A percentile compares a stretch with the other conserved stretches of the same genome.
These are phyloP conservation scores for Leishmania gerbilli DNA, from an alignment of 208 protist species.

Conservation along the genomic window DNA sequence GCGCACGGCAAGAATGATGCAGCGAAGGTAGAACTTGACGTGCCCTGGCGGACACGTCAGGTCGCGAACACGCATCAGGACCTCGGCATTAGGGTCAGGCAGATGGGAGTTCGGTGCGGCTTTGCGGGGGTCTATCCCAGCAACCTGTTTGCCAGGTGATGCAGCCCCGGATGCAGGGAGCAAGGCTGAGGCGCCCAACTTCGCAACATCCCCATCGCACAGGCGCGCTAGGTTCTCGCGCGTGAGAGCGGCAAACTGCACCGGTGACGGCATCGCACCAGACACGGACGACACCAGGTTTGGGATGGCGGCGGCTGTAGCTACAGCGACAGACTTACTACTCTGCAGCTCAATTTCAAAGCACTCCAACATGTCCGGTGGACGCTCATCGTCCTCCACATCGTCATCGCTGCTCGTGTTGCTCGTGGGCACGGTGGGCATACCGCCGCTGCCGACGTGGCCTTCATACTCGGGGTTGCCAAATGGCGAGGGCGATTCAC, in stretches of 20 bases:
- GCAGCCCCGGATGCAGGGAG: not conserved
- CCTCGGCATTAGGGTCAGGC: slow-evolving; percentile 9
- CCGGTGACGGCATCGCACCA: not conserved
- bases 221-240: slow-evolving; percentile 32
- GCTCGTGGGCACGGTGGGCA: not conserved
- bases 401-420: slow-evolving; percentile 8
- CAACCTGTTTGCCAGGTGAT: not conserved
- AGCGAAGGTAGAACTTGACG: slow-evolving; percentile 67
- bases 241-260: slow-evolving; percentile 25
- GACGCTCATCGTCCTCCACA: slow-evolving; percentile 25
- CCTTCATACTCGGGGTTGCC: not conserved
- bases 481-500: slow-evolving; percentile 8
- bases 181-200: not conserved
- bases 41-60: slow-evolving; percentile 63
- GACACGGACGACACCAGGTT: not conserved
- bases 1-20: slow-evolving; percentile 64
- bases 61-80: slow-evolving; percentile 42
- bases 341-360: slow-evolving; percentile 56
- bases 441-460: not conserved
- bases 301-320: not conserved
- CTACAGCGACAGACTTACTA: slow-evolving; percentile 6
- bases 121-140: not conserved
- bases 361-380: slow-evolving; percentile 28
- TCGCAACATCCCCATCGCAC: slow-evolving; percentile 7
- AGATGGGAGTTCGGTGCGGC: not conserved